phyloP scores from a whole-genome alignment of 805 yeast species.

The Candida schatavii region DNA sequence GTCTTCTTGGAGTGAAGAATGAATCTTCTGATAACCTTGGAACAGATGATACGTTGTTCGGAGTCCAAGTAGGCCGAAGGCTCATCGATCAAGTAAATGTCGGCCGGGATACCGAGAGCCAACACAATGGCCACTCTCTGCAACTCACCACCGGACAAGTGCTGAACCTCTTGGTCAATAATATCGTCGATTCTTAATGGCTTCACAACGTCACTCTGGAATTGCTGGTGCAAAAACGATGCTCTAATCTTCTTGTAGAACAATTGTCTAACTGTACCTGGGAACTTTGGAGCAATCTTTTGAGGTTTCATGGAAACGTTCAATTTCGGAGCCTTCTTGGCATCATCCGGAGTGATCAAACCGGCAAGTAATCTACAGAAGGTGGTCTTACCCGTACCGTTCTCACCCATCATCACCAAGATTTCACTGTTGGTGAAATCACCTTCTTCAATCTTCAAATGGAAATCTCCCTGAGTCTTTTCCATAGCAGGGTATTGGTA shows the following conservation, averaged over 20 bases:
- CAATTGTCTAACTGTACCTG: conserved; percentile 97
- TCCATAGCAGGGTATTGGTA: conserved; percentile 77
- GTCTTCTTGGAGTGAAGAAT: conserved; percentile 96
- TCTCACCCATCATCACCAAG: conserved; percentile 99
- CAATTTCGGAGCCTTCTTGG: conserved; percentile 75
- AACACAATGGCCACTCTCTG: conserved; percentile 98
- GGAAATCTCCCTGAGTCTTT: conserved; percentile 96
- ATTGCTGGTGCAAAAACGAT: conserved; percentile 91
- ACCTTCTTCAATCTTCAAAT: conserved; percentile 76
- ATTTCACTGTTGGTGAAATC: conserved; percentile 95
- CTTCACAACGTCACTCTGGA: conserved; percentile 96
- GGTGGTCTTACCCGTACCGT: conserved; percentile 99
- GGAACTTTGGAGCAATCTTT: conserved; percentile 97
- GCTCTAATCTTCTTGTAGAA: conserved; percentile 96
- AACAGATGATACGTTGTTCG: conserved; percentile 98
- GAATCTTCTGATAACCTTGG: conserved; percentile 96
- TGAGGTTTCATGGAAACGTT: conserved; percentile 98
- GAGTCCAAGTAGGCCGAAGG: conserved; percentile 99
- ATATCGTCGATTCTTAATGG: conserved; percentile 92
- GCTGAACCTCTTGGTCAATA: conserved; percentile 96
- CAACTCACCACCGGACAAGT: conserved; percentile 98
- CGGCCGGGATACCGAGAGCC: conserved; percentile 92
- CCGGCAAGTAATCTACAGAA: conserved; percentile 95
- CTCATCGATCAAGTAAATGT: conserved; percentile 95
- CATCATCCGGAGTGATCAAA: conserved; percentile 81